phyloP scores from a whole-genome alignment of 352 stramenopile species.

The Globisporangium takayamanum region DNA sequence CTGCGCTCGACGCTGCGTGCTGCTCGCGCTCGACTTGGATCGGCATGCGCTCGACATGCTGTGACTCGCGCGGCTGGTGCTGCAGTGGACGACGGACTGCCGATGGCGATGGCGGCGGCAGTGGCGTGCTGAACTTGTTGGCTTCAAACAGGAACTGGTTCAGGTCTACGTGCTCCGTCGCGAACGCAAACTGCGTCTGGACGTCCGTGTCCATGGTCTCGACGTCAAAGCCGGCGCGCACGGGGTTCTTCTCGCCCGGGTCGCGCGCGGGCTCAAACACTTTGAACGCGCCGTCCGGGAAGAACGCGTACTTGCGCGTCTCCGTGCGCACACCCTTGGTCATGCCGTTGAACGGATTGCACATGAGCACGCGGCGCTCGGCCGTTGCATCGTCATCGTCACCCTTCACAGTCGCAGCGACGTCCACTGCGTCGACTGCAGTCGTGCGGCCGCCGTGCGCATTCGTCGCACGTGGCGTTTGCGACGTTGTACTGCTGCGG shows the following conservation, averaged over 20 bases:
- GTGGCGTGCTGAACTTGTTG: slow-evolving; percentile 47
- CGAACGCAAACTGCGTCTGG: slow-evolving; percentile 39
- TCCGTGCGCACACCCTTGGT: slow-evolving; percentile 61
- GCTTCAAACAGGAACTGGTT: slow-evolving; percentile 69
- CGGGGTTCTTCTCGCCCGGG: slow-evolving; percentile 39
- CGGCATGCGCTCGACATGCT: slow-evolving; percentile 8
- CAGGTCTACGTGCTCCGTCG: slow-evolving; percentile 50
- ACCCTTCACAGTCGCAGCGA: slow-evolving; percentile 14
- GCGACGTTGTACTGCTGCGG: not conserved
- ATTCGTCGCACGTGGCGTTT: not conserved
- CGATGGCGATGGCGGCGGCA: slow-evolving; percentile 1
- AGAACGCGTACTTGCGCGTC: slow-evolving; percentile 70
- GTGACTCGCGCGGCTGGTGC: not conserved
- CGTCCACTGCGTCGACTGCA: not conserved
- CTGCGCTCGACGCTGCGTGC: not conserved
- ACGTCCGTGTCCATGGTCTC: slow-evolving; percentile 51
- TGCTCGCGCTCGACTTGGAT: slow-evolving; percentile 5
- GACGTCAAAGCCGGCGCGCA: slow-evolving; percentile 51
- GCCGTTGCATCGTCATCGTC: slow-evolving; percentile 12
- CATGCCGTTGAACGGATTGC: slow-evolving; percentile 67
- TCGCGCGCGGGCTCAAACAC: slow-evolving; percentile 52
- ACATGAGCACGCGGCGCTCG: slow-evolving; percentile 47
- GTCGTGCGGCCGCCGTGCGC: slow-evolving; percentile 2
- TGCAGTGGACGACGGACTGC: not conserved
- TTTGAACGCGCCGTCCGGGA: slow-evolving; percentile 54